phyloP scores from a whole-genome alignment of 352 stramenopile genomes.

The Phytophthora palmivora region DNA sequence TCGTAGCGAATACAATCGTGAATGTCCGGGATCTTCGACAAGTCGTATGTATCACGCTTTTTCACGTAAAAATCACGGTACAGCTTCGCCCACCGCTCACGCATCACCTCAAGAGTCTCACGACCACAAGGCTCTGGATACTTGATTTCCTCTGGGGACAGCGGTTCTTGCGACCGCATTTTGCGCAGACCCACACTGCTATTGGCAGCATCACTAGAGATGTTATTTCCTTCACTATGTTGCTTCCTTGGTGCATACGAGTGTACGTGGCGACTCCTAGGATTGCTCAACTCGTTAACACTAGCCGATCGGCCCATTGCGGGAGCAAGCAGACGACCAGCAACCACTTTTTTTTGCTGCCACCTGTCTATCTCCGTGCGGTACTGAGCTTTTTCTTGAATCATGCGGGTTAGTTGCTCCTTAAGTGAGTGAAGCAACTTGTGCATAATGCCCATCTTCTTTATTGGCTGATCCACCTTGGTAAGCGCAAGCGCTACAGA shows the following conservation, averaged over 20 bases:
- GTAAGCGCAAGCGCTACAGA: constrained; percentile 81
- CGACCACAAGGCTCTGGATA: constrained; percentile 85
- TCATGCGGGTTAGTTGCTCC: constrained; percentile 82
- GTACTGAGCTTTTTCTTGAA: constrained; percentile 81
- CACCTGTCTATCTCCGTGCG: constrained; percentile 58
- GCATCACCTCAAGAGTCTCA: constrained; percentile 89
- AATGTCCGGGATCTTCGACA: constrained; percentile 98
- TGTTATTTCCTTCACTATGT: constrained; percentile 42
- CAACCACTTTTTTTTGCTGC: constrained; percentile 54
- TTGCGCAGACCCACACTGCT: constrained; percentile 40
- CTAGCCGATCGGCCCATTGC: constrained; percentile 71
- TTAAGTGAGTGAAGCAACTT: constrained; percentile 95
- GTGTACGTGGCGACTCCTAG: constrained; percentile 64
- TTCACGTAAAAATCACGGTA: constrained; percentile 97
- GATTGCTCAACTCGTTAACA: constrained; percentile 61
- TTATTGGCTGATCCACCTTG: constrained; percentile 94
- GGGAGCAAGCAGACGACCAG: constrained; percentile 29
- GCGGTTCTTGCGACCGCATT: constrained; percentile 30
- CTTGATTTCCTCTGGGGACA: constrained; percentile 65
- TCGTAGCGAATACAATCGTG: constrained; percentile 99
- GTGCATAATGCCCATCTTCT: constrained; percentile 92
- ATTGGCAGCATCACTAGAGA: constrained; percentile 44
- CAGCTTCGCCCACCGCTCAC: constrained; percentile 93
- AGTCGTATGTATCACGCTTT: constrained; percentile 93
- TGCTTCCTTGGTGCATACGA: constrained; percentile 55